Conservation (phyloP, 129 eudicot genomes). For the Rutidosis leptorrhynchoides region DNA sequence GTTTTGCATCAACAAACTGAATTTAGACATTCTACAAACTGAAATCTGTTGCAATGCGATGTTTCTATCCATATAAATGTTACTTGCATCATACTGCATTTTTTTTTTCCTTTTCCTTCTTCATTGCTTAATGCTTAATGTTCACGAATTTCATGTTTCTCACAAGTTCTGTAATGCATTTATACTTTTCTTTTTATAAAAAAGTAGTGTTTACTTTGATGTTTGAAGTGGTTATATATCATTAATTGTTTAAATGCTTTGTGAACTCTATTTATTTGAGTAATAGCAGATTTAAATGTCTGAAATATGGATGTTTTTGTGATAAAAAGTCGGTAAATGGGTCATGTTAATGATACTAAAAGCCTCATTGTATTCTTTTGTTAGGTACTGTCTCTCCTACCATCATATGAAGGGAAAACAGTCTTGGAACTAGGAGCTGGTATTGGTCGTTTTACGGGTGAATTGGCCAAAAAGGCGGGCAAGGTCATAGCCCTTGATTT, state of each 20-base stretch:
- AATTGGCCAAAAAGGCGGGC: slow-evolving; percentile 75
- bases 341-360: not conserved
- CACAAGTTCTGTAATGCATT: not conserved
- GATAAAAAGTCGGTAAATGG: not conserved
- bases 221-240: not conserved
- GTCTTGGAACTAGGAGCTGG: slow-evolving; percentile 97
- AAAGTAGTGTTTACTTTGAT: not conserved
- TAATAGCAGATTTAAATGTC: not conserved
- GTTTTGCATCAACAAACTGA: not conserved
- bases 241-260: not conserved
- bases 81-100: not conserved
- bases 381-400: slow-evolving; percentile 94
- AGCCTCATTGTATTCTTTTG: slow-evolving; percentile 1
- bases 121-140: not conserved
- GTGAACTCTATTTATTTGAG: not conserved
- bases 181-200: not conserved
- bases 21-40: not conserved
- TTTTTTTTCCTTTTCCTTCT: not conserved
- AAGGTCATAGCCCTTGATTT: slow-evolving; percentile 78
- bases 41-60: not conserved
- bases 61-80: not conserved
- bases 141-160: not conserved
- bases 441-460: slow-evolving; percentile 97
- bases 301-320: not conserved
- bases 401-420: slow-evolving; percentile 76